Evolutionary conservation across 2,329 filamentous ascomycete genomes (phyloP).

Genomic region (Trichoderma harzianum): DNA sequence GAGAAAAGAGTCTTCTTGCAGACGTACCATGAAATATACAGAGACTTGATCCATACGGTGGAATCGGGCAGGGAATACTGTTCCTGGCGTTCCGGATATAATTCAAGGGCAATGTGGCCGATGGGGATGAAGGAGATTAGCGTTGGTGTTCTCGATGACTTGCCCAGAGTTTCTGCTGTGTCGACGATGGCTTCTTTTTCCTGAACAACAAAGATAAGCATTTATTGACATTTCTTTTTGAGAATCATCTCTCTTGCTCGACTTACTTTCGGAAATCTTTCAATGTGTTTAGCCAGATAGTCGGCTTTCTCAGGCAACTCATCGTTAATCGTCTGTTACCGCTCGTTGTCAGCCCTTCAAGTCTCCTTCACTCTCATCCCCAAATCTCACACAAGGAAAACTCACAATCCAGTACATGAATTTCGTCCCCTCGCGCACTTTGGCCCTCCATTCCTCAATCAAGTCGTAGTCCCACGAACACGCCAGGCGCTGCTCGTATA

Average conservation of each 20-base stretch:
- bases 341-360: not conserved
- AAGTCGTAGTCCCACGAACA: constrained; percentile 43
- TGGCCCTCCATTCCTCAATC: constrained; percentile 35
- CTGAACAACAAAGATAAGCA: constrained; percentile 16
- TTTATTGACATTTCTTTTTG: not conserved
- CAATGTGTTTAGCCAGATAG: constrained; percentile 31
- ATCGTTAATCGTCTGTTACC: constrained; percentile 30
- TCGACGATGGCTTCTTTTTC: constrained; percentile 35
- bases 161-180: constrained; percentile 31
- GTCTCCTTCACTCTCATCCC: not conserved
- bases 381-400: not conserved
- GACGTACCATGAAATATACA: constrained; percentile 41
- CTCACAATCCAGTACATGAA: constrained; percentile 42
- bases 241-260: not conserved
- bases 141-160: constrained; percentile 30
- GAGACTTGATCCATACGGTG: constrained; percentile 38
- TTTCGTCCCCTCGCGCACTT: constrained; percentile 34
- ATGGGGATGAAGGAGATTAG: constrained; percentile 35
- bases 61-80: constrained; percentile 31
- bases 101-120: constrained; percentile 40
- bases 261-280: constrained; percentile 30
- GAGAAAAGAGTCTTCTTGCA: not conserved
- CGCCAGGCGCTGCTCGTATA: constrained; percentile 42
- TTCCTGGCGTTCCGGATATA: constrained; percentile 30
- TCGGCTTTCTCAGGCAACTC: constrained; percentile 28